Conservation (phyloP, 2,329 filamentous ascomycete genomes). For the Botryotinia globosa region DNA sequence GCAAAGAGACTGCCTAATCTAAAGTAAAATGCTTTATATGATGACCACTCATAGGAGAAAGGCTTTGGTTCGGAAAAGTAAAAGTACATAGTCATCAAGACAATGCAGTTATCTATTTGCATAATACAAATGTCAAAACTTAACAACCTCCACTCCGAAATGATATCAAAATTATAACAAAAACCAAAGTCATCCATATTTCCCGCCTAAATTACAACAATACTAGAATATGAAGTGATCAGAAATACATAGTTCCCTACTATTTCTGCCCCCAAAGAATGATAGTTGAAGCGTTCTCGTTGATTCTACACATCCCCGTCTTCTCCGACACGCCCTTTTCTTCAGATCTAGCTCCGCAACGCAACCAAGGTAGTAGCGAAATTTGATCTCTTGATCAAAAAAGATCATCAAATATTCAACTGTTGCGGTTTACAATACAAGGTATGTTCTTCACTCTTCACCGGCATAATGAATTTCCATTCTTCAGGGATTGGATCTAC, state of each 20-base stretch:
- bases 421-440: neutral
- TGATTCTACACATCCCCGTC: neutral
- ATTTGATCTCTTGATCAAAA: neutral
- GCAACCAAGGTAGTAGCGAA: neutral
- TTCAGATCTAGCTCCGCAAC: neutral
- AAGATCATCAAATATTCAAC: neutral
- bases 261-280: neutral
- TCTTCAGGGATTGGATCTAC: neutral
- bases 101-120: fast-evolving
- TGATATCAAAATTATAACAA: neutral
- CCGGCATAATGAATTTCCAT: neutral
- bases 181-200: neutral
- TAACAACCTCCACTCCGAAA: neutral
- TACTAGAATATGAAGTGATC: neutral
- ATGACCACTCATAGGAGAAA: neutral
- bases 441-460: no score
- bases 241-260: neutral
- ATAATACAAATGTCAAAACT: neutral
- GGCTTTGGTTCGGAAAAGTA: neutral
- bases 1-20: neutral
- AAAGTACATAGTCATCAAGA: neutral
- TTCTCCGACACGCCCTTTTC: neutral
- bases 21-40: neutral
- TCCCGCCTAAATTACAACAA: neutral
- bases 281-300: neutral